Percentiles rank a stretch among this genome's conserved stretches.
These are phyloP conservation scores for Fragaria ananassa DNA, from an alignment of 306 rosid species.

Conservation along the genomic window DNA sequence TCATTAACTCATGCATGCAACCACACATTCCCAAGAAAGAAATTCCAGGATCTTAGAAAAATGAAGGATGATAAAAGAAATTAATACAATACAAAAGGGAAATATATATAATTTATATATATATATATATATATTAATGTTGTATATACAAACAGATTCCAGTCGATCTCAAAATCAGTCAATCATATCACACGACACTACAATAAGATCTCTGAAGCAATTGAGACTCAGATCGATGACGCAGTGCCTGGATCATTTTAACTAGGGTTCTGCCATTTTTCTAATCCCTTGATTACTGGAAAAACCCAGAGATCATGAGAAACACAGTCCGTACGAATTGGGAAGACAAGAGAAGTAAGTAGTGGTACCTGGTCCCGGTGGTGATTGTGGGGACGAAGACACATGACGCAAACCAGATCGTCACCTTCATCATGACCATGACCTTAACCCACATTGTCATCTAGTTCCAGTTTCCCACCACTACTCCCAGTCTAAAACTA, in stretches of 20 bases:
- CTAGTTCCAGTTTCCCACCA: conserved; percentile 14
- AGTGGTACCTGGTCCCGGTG: conserved; percentile 6
- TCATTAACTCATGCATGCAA: not conserved
- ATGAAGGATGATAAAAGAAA: not conserved
- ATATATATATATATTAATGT: not conserved
- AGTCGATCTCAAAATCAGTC: not conserved
- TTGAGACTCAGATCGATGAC: not conserved
- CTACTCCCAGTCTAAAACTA: conserved; percentile 4
- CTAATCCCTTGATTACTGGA: not conserved
- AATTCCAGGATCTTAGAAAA: not conserved
- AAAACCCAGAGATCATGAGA: not conserved
- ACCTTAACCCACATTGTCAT: not conserved
- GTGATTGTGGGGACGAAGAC: not conserved
- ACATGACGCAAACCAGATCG: conserved; percentile 3
- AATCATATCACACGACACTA: conserved; percentile 6
- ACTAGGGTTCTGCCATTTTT: not conserved
- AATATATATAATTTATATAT: not conserved
- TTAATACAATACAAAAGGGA: not conserved
- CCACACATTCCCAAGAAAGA: not conserved
- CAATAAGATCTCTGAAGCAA: not conserved
- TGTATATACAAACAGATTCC: not conserved
- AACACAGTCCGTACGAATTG: conserved; percentile 8
- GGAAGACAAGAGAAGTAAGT: not conserved
- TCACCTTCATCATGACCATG: conserved; percentile 13
- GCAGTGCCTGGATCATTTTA: not conserved